Evolutionary conservation across 2,329 filamentous ascomycete species (phyloP), one percentile per base, ranked within the genome.

Genomic region (Ambrosiella xylebori): DNA sequence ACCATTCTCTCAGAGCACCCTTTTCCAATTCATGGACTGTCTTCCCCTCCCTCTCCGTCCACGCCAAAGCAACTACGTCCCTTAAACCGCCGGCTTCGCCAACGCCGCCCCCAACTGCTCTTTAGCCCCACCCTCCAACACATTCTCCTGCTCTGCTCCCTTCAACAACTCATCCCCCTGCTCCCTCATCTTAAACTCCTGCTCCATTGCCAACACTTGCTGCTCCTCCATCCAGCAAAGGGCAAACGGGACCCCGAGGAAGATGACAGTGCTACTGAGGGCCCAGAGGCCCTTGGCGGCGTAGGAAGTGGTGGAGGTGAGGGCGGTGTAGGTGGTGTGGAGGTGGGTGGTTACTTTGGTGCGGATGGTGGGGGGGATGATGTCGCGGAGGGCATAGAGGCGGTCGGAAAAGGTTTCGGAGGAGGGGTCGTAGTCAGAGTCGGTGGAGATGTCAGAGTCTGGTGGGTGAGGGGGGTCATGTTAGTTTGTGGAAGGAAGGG

Each of bases 201-300:
- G 83, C 81, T 98, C 93, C 88, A 96, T 94, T 76, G 95, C 91
- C 63, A 91, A 78, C 70, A 95, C 82, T 76, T 95, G 88, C 78
- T 96, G 89, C 76, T 98, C 93, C 77, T 98, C 93, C 63, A 86
- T 84, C 69, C 89, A 91, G 60, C 89, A 91, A 64, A 98, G 76
- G 60, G 89, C 90, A 77, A 89, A 97, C 58, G 93, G 93, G 56
- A 97, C 88, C 65, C 89, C 90, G 63, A 97, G 74, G 68, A 98
- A 76, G 68, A 98, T 79, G 61, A 88, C 88, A 62, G 85, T 90
- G 63, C 90, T 95, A 72, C 84, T 88, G 60, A 98, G 75, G 58
- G 96, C 83, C 88, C 89, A 98, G 64, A 95, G 76, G 58, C 86
- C 81, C 75, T 91, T 93, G 65, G 91, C 90, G 65, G 85, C 80